phyloP scores from a whole-genome alignment of 2,329 filamentous ascomycete genomes.

The Fusarium sp. region DNA sequence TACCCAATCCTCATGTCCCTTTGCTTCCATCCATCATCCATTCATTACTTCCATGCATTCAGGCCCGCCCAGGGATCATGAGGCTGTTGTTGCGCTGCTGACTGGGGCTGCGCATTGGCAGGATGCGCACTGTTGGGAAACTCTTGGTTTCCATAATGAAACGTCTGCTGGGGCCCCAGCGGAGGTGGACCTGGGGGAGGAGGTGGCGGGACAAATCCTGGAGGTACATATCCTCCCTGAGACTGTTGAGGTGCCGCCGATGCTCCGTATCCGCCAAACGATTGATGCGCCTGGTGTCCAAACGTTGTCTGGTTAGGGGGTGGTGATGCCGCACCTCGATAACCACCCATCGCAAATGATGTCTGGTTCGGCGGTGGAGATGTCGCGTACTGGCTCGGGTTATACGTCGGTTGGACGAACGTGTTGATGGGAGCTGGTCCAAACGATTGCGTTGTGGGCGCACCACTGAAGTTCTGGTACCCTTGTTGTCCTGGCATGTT shows the following conservation, averaged over 20 bases:
- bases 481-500: slow-evolving; percentile 55
- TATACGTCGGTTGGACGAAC: slow-evolving; percentile 66
- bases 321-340: slow-evolving; percentile 62
- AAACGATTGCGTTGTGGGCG: slow-evolving; percentile 40
- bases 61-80: slow-evolving; percentile 66
- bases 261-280: slow-evolving; percentile 54
- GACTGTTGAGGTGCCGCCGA: slow-evolving; percentile 56
- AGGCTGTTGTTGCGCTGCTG: slow-evolving; percentile 53
- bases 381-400: slow-evolving; percentile 69
- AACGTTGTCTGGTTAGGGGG: slow-evolving; percentile 69
- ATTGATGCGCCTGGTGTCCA: slow-evolving; percentile 51
- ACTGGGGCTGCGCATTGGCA: slow-evolving; percentile 46
- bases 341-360: slow-evolving; percentile 57
- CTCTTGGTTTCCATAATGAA: slow-evolving; percentile 62
- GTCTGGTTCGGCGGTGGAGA: slow-evolving; percentile 75
- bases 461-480: slow-evolving; percentile 56
- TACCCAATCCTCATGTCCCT: not conserved
- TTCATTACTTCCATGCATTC: slow-evolving; percentile 62
- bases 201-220: slow-evolving; percentile 72
- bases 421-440: slow-evolving; percentile 56
- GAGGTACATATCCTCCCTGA: slow-evolving; percentile 61
- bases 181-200: slow-evolving; percentile 73
- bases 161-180: slow-evolving; percentile 71
- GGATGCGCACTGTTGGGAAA: slow-evolving; percentile 42
- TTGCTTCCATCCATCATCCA: not conserved